phyloP scores from a whole-genome alignment of 1,284 basidiomycete species.

The Ceratorhiza oryzae-sativae region DNA sequence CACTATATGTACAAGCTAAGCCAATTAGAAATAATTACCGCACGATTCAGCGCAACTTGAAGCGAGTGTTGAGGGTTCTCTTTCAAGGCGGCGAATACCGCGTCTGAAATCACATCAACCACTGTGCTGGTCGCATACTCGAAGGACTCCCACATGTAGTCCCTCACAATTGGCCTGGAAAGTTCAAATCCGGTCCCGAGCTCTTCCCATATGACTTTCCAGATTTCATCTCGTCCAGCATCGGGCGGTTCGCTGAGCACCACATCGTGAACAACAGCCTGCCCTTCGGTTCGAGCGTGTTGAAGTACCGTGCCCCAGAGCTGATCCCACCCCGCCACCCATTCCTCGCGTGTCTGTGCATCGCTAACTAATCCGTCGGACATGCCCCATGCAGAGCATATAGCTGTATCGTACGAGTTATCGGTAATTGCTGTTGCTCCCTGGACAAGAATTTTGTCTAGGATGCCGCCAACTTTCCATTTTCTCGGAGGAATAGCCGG shows the following conservation, averaged over 20 bases:
- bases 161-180: constrained; percentile 28
- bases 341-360: constrained; percentile 31
- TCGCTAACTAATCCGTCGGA: constrained; percentile 21
- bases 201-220: constrained; percentile 34
- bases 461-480: constrained; percentile 35
- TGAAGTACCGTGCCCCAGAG: constrained; percentile 33
- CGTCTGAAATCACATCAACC: constrained; percentile 29
- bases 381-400: constrained; percentile 36
- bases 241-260: constrained; percentile 13
- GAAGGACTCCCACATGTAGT: constrained; percentile 34
- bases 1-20: background rate
- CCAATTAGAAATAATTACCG: constrained; percentile 4
- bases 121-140: constrained; percentile 31
- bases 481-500: constrained; percentile 10
- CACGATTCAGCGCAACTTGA: constrained; percentile 15
- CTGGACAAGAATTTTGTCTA: constrained; percentile 29
- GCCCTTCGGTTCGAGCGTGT: constrained; percentile 28
- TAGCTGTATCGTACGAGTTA: constrained; percentile 23
- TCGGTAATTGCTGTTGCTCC: constrained; percentile 31
- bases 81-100: constrained; percentile 21
- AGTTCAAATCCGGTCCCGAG: constrained; percentile 21
- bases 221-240: constrained; percentile 34
- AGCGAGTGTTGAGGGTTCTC: constrained; percentile 26
- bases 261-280: constrained; percentile 30
- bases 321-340: constrained; percentile 29